These are phyloP conservation scores for Leptographium lundbergii DNA, from an alignment of 2,329 filamentous ascomycete genomes.

Conservation along the genomic window DNA sequence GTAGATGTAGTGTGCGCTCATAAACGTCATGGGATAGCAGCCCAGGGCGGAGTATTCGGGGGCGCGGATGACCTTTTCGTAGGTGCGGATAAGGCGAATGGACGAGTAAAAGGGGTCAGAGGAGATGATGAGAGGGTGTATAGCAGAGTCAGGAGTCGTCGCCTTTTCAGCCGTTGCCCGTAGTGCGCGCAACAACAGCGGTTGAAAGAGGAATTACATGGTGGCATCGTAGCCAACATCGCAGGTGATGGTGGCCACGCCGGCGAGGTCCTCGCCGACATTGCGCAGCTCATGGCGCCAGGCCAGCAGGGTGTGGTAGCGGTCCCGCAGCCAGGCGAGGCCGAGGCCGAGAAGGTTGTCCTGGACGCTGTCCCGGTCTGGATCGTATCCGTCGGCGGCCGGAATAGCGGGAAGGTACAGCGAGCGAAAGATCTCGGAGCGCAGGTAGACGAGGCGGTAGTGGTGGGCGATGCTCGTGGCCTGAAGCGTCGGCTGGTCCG, in stretches of 20 bases:
- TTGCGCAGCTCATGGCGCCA: slow-evolving; percentile 9
- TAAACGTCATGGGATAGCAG: slow-evolving; percentile 19
- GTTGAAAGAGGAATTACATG: slow-evolving; percentile 20
- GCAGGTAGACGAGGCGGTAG: slow-evolving; percentile 22
- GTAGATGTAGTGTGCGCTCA: slow-evolving; percentile 20
- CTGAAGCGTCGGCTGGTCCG: slow-evolving; percentile 12
- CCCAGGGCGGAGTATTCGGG: slow-evolving; percentile 16
- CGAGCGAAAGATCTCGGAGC: slow-evolving; percentile 20
- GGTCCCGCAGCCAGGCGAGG: slow-evolving; percentile 7
- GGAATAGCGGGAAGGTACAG: slow-evolving; percentile 11
- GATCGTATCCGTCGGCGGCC: neutral
- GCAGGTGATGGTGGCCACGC: slow-evolving; percentile 18
- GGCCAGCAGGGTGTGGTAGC: slow-evolving; percentile 6
- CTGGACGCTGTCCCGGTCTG: neutral
- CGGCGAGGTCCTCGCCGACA: slow-evolving; percentile 7
- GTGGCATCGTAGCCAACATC: slow-evolving; percentile 20
- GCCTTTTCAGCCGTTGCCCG: neutral
- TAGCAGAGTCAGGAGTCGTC: neutral
- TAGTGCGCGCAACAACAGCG: slow-evolving; percentile 13
- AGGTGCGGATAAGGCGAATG: slow-evolving; percentile 17
- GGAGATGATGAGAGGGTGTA: slow-evolving; percentile 10
- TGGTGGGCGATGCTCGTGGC: slow-evolving; percentile 18
- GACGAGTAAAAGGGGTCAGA: slow-evolving; percentile 18
- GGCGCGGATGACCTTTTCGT: slow-evolving; percentile 18
- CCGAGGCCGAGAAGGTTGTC: neutral